Conservation (phyloP, 805 yeast species). For the Candida koratica region DNA sequence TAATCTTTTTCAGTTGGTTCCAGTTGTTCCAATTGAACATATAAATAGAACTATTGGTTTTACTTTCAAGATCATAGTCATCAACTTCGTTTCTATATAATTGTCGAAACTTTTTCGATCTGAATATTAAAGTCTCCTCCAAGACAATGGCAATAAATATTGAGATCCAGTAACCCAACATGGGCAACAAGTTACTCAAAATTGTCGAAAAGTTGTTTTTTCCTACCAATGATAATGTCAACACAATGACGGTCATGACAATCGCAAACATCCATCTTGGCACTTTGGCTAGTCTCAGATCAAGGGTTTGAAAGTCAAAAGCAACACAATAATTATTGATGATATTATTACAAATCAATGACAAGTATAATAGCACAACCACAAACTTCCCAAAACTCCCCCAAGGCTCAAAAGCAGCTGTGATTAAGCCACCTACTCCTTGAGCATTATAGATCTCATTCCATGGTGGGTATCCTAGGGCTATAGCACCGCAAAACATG, state of each 20-base stretch:
- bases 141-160: conserved; percentile 71
- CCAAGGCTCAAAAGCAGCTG: conserved; percentile 40
- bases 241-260: conserved; percentile 27
- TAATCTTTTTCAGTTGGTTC: conserved; percentile 24
- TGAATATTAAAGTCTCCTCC: conserved; percentile 81
- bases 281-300: conserved; percentile 66
- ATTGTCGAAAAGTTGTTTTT: conserved; percentile 70
- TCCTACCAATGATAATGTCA: conserved; percentile 66
- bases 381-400: conserved; percentile 84
- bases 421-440: conserved; percentile 68
- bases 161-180: conserved; percentile 88
- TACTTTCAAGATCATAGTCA: conserved; percentile 10
- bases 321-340: conserved; percentile 93
- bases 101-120: conserved; percentile 51
- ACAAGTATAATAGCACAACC: conserved; percentile 78
- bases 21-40: conserved; percentile 30
- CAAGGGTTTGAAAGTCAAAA: conserved; percentile 78
- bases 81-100: conserved; percentile 64
- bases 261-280: conserved; percentile 60
- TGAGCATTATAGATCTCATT: conserved; percentile 21
- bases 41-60: conserved; percentile 10
- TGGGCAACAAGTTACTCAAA: conserved; percentile 83
- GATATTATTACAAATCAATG: conserved; percentile 86
- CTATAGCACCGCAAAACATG: conserved; percentile 77
- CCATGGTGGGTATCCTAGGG: conserved; percentile 33